phyloP scores from a whole-genome alignment of 2,329 filamentous ascomycete species.

The Phialophora chinensis region DNA sequence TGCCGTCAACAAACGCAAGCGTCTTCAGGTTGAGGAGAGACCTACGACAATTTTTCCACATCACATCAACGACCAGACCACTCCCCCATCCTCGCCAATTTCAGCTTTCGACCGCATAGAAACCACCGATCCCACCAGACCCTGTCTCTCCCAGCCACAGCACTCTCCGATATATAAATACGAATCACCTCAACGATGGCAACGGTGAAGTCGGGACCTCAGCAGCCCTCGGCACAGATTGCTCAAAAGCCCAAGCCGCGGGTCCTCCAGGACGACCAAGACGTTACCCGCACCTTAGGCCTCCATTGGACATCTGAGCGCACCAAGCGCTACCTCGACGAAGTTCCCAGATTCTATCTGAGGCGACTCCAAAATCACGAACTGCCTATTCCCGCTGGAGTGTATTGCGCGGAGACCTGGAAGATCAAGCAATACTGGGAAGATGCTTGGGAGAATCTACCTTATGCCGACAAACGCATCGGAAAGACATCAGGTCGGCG shows the following conservation, averaged over 20 bases:
- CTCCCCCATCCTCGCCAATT: neutral
- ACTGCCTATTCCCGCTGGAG: neutral
- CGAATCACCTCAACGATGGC: neutral
- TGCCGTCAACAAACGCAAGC: neutral
- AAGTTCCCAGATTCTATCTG: neutral
- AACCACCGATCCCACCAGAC: neutral
- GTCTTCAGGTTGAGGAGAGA: neutral
- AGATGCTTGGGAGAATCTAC: neutral
- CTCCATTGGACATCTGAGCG: neutral
- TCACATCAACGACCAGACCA: neutral
- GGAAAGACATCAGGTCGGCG: conserved; percentile 3
- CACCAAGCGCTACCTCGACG: neutral
- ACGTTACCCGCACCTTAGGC: neutral
- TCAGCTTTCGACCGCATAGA: neutral
- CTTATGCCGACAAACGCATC: neutral
- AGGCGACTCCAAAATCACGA: neutral
- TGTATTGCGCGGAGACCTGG: neutral
- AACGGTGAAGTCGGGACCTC: neutral
- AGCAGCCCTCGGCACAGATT: neutral
- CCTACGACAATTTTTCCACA: neutral
- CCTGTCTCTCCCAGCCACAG: neutral
- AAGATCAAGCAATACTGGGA: conserved; percentile 5
- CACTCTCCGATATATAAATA: neutral
- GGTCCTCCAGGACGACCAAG: neutral
- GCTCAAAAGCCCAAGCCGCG: neutral